These are phyloP conservation scores for Ophiocordyceps unilateralis DNA, from an alignment of 2,329 filamentous ascomycete species.

Conservation along the genomic window DNA sequence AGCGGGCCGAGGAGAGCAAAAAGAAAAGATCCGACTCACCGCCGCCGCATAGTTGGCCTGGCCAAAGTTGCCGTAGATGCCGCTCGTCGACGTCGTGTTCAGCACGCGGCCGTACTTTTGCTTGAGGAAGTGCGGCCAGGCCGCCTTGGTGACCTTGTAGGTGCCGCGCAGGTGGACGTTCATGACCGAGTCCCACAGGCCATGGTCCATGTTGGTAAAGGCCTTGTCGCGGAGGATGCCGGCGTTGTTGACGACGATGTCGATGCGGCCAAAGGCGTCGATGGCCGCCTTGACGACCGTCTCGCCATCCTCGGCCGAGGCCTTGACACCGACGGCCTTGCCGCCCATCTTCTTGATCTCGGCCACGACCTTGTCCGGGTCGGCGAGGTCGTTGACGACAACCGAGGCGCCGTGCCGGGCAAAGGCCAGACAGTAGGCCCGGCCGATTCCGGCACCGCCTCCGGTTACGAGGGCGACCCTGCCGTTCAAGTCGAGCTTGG, in stretches of 20 bases:
- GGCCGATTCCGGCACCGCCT: constrained; percentile 78
- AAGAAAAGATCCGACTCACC: constrained; percentile 28
- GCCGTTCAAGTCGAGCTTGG: constrained; percentile 65
- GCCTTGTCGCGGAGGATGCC: constrained; percentile 97
- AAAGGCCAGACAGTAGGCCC: constrained; percentile 76
- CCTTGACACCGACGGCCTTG: constrained; percentile 83
- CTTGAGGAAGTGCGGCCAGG: constrained; percentile 94
- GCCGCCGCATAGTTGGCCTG: constrained; percentile 94
- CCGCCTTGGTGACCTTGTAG: constrained; percentile 92
- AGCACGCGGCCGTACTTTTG: constrained; percentile 96
- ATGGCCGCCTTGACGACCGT: constrained; percentile 83
- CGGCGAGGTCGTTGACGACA: constrained; percentile 88
- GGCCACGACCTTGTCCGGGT: constrained; percentile 77
- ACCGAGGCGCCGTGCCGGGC: constrained; percentile 69
- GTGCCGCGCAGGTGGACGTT: constrained; percentile 88
- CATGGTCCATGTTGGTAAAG: constrained; percentile 94
- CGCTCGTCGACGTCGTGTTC: constrained; percentile 92
- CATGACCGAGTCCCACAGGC: constrained; percentile 79
- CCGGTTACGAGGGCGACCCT: constrained; percentile 79
- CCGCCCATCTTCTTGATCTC: constrained; percentile 86
- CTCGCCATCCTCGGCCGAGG: constrained; percentile 84
- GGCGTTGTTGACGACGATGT: constrained; percentile 95
- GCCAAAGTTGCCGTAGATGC: constrained; percentile 98
- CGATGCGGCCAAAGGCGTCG: constrained; percentile 81
- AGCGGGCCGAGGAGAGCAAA: no score